Percentiles rank a stretch among this genome's conserved stretches.
These are phyloP conservation scores for Spatholobus suberectus DNA, from an alignment of 306 rosid genomes.

Conservation along the genomic window DNA sequence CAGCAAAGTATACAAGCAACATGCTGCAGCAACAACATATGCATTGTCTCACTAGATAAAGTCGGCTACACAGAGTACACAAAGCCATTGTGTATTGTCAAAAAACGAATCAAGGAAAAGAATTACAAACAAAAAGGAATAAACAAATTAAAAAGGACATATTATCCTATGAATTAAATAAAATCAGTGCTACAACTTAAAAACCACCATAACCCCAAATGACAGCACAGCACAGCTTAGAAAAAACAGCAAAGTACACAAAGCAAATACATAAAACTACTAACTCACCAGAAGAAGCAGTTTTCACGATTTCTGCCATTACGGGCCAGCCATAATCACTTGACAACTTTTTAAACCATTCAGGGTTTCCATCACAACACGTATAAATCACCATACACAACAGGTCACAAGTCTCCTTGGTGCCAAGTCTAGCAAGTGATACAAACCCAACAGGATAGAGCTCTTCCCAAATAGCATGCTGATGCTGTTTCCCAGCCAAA, in stretches of 20 bases:
- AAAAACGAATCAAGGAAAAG: background rate
- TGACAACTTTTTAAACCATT: conserved; percentile 47
- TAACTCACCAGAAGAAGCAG: conserved; percentile 67
- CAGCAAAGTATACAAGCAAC: background rate
- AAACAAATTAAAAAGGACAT: background rate
- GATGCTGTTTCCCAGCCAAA: conserved; percentile 74
- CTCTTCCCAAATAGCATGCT: conserved; percentile 61
- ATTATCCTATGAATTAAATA: background rate
- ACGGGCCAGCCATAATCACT: conserved; percentile 58
- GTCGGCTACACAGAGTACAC: background rate
- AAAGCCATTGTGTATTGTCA: background rate
- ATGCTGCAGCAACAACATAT: background rate
- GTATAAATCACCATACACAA: conserved; percentile 74
- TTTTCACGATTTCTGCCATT: conserved; percentile 59
- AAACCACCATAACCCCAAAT: background rate
- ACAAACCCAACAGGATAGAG: conserved; percentile 54
- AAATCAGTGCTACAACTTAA: background rate
- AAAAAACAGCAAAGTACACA: background rate
- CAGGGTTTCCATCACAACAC: conserved; percentile 60
- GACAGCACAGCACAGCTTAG: background rate
- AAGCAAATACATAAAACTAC: background rate
- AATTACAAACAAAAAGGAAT: background rate
- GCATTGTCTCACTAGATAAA: background rate
- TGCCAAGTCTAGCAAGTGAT: conserved; percentile 53
- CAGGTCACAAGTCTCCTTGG: conserved; percentile 63